Conservation (phyloP, 192 early-diverging fungal genomes). For the Podila epicladia region DNA sequence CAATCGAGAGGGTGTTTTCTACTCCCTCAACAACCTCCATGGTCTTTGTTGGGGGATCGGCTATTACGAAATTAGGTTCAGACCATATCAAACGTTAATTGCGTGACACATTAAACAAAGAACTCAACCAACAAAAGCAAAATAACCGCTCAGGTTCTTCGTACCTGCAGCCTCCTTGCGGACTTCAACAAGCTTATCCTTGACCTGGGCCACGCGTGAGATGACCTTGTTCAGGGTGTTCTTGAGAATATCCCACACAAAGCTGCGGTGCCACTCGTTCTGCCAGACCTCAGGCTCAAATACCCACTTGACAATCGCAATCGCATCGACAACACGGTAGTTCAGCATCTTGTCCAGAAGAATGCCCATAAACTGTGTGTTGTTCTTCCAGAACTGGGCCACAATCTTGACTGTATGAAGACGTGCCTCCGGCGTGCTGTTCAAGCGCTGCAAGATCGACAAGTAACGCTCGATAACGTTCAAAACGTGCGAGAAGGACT, state of each 20-base stretch:
- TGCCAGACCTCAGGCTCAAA: constrained; percentile 65
- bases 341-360: constrained; percentile 94
- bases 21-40: constrained; percentile 40
- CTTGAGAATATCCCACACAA: constrained; percentile 86
- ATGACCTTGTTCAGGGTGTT: constrained; percentile 89
- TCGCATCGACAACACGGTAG: constrained; percentile 92
- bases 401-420: constrained; percentile 81
- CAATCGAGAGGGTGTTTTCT: constrained; percentile 72
- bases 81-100: background rate
- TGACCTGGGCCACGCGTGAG: constrained; percentile 78
- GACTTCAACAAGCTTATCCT: constrained; percentile 59
- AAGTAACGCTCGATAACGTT: constrained; percentile 90
- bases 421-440: constrained; percentile 69
- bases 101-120: background rate
- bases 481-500: constrained; percentile 93
- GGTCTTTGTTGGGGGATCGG: constrained; percentile 43
- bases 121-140: background rate
- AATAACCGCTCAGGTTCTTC: constrained; percentile 4
- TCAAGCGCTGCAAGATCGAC: constrained; percentile 66
- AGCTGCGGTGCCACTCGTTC: constrained; percentile 53
- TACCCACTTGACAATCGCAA: constrained; percentile 82
- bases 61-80: constrained; percentile 10
- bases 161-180: constrained; percentile 52
- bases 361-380: constrained; percentile 93
- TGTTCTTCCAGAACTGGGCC: constrained; percentile 87